Percentiles rank a stretch among this genome's conserved stretches.
phyloP scores from a whole-genome alignment of 768 basidiomycete species.

The Pleurotus tuber-regium region DNA sequence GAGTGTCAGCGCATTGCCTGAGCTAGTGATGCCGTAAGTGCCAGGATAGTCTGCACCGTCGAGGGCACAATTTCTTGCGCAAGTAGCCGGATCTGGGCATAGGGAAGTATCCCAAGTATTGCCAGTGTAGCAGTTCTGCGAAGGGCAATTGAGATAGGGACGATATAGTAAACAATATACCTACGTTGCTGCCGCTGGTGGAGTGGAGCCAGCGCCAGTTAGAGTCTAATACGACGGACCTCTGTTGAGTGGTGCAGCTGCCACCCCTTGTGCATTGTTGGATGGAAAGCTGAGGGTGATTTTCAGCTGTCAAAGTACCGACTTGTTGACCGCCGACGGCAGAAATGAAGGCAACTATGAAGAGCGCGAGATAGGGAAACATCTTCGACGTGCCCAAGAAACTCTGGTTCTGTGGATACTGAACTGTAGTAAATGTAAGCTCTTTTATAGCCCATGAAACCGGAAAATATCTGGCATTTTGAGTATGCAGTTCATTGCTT shows the following conservation, averaged over 20 bases:
- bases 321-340: slow-evolving; percentile 34
- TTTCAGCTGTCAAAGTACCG: slow-evolving; percentile 34
- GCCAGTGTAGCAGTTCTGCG: slow-evolving; percentile 32
- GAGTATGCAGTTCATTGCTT: neutral
- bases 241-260: slow-evolving; percentile 20
- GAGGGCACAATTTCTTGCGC: slow-evolving; percentile 23
- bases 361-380: slow-evolving; percentile 18
- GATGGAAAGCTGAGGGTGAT: slow-evolving; percentile 30
- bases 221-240: slow-evolving; percentile 30
- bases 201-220: slow-evolving; percentile 38
- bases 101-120: slow-evolving; percentile 36
- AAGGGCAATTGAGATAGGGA: neutral
- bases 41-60: slow-evolving; percentile 29
- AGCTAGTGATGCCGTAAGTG: slow-evolving; percentile 37
- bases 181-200: slow-evolving; percentile 20
- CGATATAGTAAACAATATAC: neutral
- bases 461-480: neutral
- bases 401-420: neutral
- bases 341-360: slow-evolving; percentile 17
- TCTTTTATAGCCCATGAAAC: neutral
- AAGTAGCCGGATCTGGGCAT: slow-evolving; percentile 32
- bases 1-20: slow-evolving; percentile 29
- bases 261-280: slow-evolving; percentile 30
- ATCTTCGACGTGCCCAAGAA: slow-evolving; percentile 11
- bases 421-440: neutral